These are phyloP conservation scores for Penicillium pulvis DNA, from an alignment of 495 filamentous ascomycete species.

Conservation along the genomic window DNA sequence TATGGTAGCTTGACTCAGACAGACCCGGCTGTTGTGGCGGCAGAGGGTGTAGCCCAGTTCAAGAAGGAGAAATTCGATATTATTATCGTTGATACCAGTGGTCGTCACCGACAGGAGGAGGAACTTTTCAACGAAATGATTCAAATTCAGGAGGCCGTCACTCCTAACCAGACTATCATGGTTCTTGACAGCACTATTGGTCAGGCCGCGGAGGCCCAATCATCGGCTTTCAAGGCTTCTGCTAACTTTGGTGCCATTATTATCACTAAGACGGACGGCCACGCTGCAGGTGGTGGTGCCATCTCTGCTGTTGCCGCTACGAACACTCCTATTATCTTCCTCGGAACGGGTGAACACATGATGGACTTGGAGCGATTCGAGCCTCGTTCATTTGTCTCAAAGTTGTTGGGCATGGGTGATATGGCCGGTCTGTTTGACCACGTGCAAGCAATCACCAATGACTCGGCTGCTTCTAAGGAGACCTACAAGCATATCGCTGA, in stretches of 20 bases:
- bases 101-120: constrained; percentile 90
- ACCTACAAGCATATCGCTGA: constrained; percentile 98
- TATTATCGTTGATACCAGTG: constrained; percentile 97
- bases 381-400: constrained; percentile 86
- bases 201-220: constrained; percentile 92
- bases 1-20: constrained; percentile 95
- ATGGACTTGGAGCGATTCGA: constrained; percentile 92
- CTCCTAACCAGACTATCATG: constrained; percentile 97
- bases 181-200: constrained; percentile 96
- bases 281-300: constrained; percentile 91
- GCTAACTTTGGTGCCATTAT: constrained; percentile 98
- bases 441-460: constrained; percentile 93
- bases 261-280: constrained; percentile 97
- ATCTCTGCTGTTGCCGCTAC: constrained; percentile 99
- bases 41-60: constrained; percentile 96
- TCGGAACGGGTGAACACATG: constrained; percentile 97
- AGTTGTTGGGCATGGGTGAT: constrained; percentile 95
- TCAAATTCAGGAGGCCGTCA: constrained; percentile 90
- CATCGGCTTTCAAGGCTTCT: constrained; percentile 94
- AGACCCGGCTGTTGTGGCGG: constrained; percentile 89
- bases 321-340: constrained; percentile 94
- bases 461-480: constrained; percentile 77
- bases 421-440: constrained; percentile 95
- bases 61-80: constrained; percentile 98
- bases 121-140: constrained; percentile 98